These are phyloP conservation scores for Diutina mesorugosa DNA, from an alignment of 1,139 yeast genomes.

Conservation along the genomic window DNA sequence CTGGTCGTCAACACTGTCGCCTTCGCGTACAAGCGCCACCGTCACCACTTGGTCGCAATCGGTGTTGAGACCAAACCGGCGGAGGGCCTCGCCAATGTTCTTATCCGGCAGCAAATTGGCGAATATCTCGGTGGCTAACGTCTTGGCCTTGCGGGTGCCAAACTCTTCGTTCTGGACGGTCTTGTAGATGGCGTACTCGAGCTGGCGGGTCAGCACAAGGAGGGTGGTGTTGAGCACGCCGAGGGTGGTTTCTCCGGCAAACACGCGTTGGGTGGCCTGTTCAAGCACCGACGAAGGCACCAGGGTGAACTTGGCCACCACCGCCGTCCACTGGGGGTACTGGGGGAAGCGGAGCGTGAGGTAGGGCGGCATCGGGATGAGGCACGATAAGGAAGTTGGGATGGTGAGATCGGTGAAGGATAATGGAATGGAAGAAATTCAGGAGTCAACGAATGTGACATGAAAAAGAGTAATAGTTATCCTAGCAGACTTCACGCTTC, in stretches of 20 bases:
- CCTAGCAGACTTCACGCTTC: too few species aligned
- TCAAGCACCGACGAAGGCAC: slow-evolving; percentile 11
- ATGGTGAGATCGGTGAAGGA: too few species aligned
- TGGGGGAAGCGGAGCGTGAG: slow-evolving; percentile 16
- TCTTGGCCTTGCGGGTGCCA: slow-evolving; percentile 23
- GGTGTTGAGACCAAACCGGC: slow-evolving; percentile 27
- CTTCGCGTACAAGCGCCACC: slow-evolving; percentile 14
- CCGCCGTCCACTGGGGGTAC: slow-evolving; percentile 14
- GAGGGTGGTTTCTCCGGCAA: slow-evolving; percentile 21
- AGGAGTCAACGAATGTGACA: too few species aligned
- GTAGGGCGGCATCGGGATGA: not conserved
- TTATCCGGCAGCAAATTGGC: slow-evolving; percentile 29
- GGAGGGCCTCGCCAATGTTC: slow-evolving; percentile 31
- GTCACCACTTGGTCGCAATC: slow-evolving; percentile 16
- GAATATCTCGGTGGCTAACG: slow-evolving; percentile 29
- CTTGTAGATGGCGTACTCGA: slow-evolving; percentile 20
- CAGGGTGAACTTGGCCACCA: slow-evolving; percentile 13
- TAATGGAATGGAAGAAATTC: too few species aligned
- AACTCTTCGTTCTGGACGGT: slow-evolving; percentile 18
- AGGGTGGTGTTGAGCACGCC: slow-evolving; percentile 27
- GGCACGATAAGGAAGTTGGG: not conserved
- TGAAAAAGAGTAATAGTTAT: too few species aligned
- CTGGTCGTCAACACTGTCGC: slow-evolving; percentile 5
- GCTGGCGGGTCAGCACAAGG: slow-evolving; percentile 24
- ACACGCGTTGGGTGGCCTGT: slow-evolving; percentile 17